Base-by-base conservation (phyloP, 768 basidiomycete species). In the Suillus lakei region DNA sequence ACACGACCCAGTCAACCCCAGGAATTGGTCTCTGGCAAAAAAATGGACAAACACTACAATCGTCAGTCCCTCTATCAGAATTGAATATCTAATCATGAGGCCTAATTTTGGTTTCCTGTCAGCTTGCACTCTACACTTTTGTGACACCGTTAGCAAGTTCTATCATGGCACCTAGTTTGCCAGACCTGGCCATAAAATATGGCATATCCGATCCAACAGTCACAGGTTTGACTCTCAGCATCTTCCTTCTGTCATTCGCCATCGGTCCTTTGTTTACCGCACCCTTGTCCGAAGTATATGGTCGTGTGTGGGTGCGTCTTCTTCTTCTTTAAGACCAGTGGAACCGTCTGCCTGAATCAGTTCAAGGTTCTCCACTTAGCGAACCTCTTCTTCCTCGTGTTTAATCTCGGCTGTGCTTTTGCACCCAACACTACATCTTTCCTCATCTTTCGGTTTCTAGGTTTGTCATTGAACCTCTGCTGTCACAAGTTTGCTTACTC, bases 391-490 rank as follows among this genome's bases (percentile, higher is more conserved):
- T 51, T 51, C 16, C 50, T 51, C 16, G 50, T 4, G 50, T 51
- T 51, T 10, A 51, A 51, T 28, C 50, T 51, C 8, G 50, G 50
- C 21, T 92, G 91, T 72, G 90, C 89, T 0, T 87, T 88, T 70
- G 82, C 90, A 12, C 89, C 90, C 3, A 86, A 74, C 15, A 81
- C 82, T 4, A 81, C 76, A 1, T 64, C 83, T 4, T 79, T 93
- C 41, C 84, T 92, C 34, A 86, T 70, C 7, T 90, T 93, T 74
- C 89, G 91, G 46, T 85, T 92, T 71, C 78, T 93, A 10, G 77
- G 91, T 92, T 69, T n/a, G 21, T 54, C 6, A n/a, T 13, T 2
- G 30, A 32, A 54, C 30, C 10, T 6, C 21, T n/a, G 32, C 21
- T 10, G 4, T 23, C 8, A 1, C 41, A 9, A 7, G 3, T 41